phyloP scores from a whole-genome alignment of 441 rosid genomes.

The Bruguiera hainesii region DNA sequence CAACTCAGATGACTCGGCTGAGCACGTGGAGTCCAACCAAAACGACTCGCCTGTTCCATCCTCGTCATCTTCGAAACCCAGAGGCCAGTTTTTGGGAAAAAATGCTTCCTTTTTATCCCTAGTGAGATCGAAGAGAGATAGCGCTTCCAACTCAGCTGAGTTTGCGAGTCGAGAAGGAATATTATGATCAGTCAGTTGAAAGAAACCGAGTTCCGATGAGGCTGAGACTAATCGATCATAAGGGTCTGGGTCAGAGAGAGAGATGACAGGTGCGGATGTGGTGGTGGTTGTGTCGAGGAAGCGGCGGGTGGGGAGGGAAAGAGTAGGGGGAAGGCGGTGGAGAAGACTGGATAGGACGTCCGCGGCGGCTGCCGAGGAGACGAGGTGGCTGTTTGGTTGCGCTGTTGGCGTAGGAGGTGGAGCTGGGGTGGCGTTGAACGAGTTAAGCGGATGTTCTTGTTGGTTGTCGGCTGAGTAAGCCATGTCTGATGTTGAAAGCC shows the following conservation, averaged over 20 bases:
- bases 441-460: constrained; percentile 30
- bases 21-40: constrained; percentile 42
- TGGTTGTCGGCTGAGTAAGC: constrained; percentile 48
- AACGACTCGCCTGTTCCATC: constrained; percentile 46
- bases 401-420: constrained; percentile 75
- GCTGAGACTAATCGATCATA: constrained; percentile 34
- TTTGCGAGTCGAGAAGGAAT: constrained; percentile 45
- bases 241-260: constrained; percentile 31
- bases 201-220: constrained; percentile 50
- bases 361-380: constrained; percentile 33
- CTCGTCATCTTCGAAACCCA: constrained; percentile 48
- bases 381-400: constrained; percentile 30
- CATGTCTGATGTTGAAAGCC: constrained; percentile 12
- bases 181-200: constrained; percentile 43
- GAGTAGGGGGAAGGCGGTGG: constrained; percentile 69
- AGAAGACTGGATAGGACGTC: constrained; percentile 60
- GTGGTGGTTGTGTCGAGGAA: constrained; percentile 19
- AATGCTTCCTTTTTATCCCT: constrained; percentile 33
- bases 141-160: constrained; percentile 55
- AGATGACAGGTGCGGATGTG: constrained; percentile 32
- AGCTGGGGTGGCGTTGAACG: constrained; percentile 51
- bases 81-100: constrained; percentile 70
- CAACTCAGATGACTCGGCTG: constrained; percentile 32
- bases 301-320: constrained; percentile 53
- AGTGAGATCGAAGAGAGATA: constrained; percentile 47